Evolutionary conservation across 2,329 filamentous ascomycete species (phyloP).

Genomic region (Arthrobotrys musiformis): DNA sequence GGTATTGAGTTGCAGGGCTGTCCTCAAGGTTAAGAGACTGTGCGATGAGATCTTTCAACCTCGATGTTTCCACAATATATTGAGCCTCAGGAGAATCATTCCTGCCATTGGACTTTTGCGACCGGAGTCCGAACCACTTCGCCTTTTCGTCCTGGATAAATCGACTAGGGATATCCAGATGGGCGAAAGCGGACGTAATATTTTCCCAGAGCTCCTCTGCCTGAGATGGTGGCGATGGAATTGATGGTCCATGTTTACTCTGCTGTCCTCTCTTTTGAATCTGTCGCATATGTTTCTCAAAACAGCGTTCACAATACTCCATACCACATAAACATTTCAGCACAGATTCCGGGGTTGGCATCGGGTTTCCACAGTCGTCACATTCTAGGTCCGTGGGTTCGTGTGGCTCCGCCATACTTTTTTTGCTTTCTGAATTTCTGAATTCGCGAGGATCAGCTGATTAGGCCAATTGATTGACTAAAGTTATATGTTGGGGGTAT

Average conservation of each 20-base stretch:
- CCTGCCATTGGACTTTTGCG: neutral
- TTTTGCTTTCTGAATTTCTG: too few species aligned
- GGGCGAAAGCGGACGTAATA: neutral
- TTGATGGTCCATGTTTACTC: neutral
- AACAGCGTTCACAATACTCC: neutral
- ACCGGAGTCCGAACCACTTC: conserved; percentile 25
- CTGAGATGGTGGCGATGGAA: neutral
- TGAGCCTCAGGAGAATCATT: neutral
- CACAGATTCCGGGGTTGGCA: neutral
- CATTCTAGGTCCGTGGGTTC: neutral
- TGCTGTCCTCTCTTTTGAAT: neutral
- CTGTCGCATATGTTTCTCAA: neutral
- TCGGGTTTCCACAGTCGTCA: neutral
- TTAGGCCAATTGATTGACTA: too few species aligned
- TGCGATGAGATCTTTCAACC: conserved; percentile 1
- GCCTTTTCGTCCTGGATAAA: neutral
- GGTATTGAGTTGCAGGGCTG: conserved; percentile 20
- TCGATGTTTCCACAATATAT: conserved; percentile 12
- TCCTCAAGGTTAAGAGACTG: neutral
- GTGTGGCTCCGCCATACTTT: neutral
- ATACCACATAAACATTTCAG: neutral
- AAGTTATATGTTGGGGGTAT: too few species aligned
- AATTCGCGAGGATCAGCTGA: too few species aligned
- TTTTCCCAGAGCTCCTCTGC: neutral
- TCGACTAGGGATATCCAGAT: neutral